phyloP scores from a whole-genome alignment of 352 stramenopile genomes.

The Globisporangium sylvaticum region DNA sequence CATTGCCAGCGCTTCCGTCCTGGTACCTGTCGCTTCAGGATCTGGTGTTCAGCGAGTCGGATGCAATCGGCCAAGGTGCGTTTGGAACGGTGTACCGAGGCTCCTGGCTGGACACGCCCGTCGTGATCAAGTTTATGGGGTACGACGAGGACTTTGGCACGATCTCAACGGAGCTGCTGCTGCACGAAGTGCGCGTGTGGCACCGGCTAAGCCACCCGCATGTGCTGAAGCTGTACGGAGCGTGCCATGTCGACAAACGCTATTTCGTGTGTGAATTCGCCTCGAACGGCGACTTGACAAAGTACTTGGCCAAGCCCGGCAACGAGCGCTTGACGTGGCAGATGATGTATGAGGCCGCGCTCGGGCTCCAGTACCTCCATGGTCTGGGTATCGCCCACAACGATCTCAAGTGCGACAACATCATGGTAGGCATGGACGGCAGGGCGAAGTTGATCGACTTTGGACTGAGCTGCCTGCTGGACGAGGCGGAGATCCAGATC shows the following conservation, averaged over 20 bases:
- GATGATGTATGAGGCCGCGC: background rate
- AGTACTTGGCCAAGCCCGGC: background rate
- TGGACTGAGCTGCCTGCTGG: background rate
- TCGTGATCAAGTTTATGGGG: background rate
- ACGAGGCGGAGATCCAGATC: background rate
- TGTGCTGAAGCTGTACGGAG: background rate
- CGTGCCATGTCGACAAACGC: background rate
- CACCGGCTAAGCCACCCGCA: background rate
- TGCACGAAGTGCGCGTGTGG: background rate
- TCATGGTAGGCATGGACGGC: slow-evolving; percentile 17
- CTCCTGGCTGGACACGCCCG: background rate
- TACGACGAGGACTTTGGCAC: background rate
- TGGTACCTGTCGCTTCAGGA: background rate
- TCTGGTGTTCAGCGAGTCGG: background rate
- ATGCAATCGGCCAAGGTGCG: background rate
- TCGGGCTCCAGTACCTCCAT: no score
- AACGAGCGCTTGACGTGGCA: background rate
- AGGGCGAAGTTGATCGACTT: background rate
- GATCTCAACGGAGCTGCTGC: background rate
- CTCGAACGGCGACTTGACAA: background rate
- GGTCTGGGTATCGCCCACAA: slow-evolving; percentile 15
- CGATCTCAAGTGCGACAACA: slow-evolving; percentile 25
- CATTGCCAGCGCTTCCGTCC: background rate
- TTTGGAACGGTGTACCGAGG: background rate
- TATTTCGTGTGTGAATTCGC: background rate